A percentile compares a stretch with the other conserved stretches of the same genome.
phyloP scores from a whole-genome alignment of 192 early-diverging fungal genomes.

The Chytriomyces confervae region DNA sequence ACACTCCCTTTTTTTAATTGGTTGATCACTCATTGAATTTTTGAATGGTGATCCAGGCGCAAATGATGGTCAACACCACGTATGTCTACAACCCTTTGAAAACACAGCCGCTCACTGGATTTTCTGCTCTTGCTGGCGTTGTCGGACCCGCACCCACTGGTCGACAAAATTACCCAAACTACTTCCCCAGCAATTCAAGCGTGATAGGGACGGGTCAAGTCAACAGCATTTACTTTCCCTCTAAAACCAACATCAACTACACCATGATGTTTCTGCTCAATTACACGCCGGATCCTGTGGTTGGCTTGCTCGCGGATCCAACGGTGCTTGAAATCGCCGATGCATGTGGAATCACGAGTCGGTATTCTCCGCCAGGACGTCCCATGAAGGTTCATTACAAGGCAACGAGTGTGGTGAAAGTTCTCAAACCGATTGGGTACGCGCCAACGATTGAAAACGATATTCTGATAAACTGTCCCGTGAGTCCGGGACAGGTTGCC shows the following conservation, averaged over 20 bases:
- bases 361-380: conserved; percentile 8
- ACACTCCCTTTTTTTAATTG: background rate
- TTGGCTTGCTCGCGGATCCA: conserved; percentile 38
- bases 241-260: conserved; percentile 29
- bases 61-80: conserved; percentile 33
- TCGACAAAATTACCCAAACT: conserved; percentile 12
- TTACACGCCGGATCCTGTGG: conserved; percentile 32
- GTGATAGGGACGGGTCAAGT: conserved; percentile 31
- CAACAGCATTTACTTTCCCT: conserved; percentile 32
- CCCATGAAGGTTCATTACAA: conserved; percentile 41
- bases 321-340: conserved; percentile 39
- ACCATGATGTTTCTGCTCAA: conserved; percentile 37
- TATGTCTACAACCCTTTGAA: conserved; percentile 23
- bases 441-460: conserved; percentile 21
- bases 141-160: conserved; percentile 9
- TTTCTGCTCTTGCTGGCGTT: background rate
- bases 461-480: conserved; percentile 27
- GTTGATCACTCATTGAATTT: no score
- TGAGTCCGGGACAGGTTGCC: background rate
- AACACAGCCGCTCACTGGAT: conserved; percentile 17
- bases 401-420: conserved; percentile 26
- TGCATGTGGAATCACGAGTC: conserved; percentile 38
- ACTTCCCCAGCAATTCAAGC: background rate
- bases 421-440: conserved; percentile 32
- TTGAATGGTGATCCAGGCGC: conserved; percentile 2